phyloP scores from a whole-genome alignment of 257 asterid species.

The Forsythia suspensa region DNA sequence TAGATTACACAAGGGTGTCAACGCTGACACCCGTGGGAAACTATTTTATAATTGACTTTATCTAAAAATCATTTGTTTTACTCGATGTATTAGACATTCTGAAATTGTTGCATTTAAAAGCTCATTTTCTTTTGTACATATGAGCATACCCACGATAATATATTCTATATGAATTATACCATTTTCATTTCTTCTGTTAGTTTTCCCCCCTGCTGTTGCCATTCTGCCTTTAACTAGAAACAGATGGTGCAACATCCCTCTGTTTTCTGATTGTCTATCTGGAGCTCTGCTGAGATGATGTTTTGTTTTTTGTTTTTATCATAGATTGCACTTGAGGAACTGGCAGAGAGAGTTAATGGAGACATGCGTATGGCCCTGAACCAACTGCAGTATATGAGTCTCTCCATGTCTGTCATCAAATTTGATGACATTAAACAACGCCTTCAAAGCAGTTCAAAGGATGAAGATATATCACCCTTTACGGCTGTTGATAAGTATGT shows the following conservation, averaged over 20 bases:
- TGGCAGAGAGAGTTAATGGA: slow-evolving; percentile 89
- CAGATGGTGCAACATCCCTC: background rate
- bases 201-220: background rate
- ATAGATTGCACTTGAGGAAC: slow-evolving; percentile 95
- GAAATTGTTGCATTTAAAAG: background rate
- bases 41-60: too few relatives aligned
- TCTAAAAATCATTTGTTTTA: too few relatives aligned
- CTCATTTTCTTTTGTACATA: background rate
- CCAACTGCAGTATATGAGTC: slow-evolving; percentile 95
- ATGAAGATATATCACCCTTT: slow-evolving; percentile 98
- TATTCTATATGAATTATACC: background rate
- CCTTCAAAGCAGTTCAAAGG: slow-evolving; percentile 90
- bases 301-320: slow-evolving; percentile 10
- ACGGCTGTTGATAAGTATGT: slow-evolving; percentile 95
- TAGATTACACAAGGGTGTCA: background rate
- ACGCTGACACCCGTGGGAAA: background rate
- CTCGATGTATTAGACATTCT: too few relatives aligned
- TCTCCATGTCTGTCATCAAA: slow-evolving; percentile 80
- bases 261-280: background rate
- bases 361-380: slow-evolving; percentile 97
- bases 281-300: slow-evolving; percentile 19
- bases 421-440: slow-evolving; percentile 88
- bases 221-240: background rate
- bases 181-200: background rate
- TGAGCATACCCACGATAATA: background rate